phyloP scores from a whole-genome alignment of 257 asterid species.

The Buddleja alternifolia region DNA sequence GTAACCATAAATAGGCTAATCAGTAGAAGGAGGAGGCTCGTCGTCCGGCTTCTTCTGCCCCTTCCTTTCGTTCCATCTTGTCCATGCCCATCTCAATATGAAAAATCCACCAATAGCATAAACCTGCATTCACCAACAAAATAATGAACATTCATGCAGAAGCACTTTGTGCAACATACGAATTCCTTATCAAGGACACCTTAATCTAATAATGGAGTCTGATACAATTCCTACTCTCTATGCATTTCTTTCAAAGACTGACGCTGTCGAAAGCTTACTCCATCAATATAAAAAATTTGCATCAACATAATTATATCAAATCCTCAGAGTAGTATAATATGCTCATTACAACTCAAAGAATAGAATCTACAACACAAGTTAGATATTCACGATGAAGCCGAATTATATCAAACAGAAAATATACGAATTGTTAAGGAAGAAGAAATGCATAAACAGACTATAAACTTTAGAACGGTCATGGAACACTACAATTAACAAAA shows the following conservation, averaged over 20 bases:
- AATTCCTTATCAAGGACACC: neutral
- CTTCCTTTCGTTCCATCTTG: constrained; percentile 80
- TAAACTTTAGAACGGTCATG: neutral
- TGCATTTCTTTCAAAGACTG: too few species aligned
- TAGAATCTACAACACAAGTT: neutral
- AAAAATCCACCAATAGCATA: constrained; percentile 86
- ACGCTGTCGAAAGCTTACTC: too few species aligned
- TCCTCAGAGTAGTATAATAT: too few species aligned
- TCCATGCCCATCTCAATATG: constrained; percentile 87
- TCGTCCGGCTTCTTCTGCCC: constrained; percentile 57
- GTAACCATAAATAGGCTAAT: constrained; percentile 36
- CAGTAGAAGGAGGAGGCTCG: constrained; percentile 64
- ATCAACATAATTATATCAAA: too few species aligned
- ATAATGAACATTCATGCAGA: neutral
- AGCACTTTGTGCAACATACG: neutral
- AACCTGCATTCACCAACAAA: constrained; percentile 53
- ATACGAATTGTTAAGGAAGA: neutral
- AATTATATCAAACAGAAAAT: neutral
- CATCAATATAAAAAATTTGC: too few species aligned
- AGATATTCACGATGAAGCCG: neutral
- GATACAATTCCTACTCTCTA: too few species aligned
- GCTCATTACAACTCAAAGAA: too few species aligned
- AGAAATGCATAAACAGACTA: neutral
- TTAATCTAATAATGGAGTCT: neutral
- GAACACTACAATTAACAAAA: neutral